These are phyloP conservation scores for Magnaporthiopsis poae DNA, from an alignment of 2,329 filamentous ascomycete species.

Conservation along the genomic window DNA sequence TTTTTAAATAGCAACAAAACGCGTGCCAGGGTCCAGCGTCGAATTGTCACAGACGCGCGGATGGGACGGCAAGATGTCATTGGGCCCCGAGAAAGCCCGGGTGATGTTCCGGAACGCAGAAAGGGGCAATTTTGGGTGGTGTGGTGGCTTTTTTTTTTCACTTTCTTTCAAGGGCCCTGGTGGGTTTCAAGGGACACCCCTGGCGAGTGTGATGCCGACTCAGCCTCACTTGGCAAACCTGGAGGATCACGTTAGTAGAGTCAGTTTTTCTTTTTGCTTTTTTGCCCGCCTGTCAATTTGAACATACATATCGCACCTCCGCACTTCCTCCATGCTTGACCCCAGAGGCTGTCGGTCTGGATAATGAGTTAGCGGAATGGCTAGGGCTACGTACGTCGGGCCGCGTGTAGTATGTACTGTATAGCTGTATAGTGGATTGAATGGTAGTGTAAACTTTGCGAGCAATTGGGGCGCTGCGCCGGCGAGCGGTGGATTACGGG, in stretches of 20 bases:
- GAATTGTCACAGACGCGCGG: too few relatives aligned
- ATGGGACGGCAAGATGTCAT: neutral
- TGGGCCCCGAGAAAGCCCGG: neutral
- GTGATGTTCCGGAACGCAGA: neutral
- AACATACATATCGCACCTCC: neutral
- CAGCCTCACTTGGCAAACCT: neutral
- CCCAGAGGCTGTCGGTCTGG: neutral
- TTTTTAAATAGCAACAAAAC: neutral
- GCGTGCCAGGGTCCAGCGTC: too few relatives aligned
- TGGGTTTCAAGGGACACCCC: neutral
- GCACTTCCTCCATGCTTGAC: neutral
- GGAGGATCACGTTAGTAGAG: neutral
- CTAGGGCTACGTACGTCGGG: neutral
- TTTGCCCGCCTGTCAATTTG: neutral
- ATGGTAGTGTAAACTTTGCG: neutral
- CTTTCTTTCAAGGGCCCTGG: neutral
- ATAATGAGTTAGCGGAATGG: too few relatives aligned
- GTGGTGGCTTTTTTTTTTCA: neutral
- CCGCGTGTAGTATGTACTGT: too few relatives aligned
- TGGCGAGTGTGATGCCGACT: neutral
- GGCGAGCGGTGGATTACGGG: too few relatives aligned
- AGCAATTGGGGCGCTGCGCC: neutral
- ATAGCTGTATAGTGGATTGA: neutral
- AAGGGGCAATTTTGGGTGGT: neutral
- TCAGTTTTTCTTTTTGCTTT: neutral